Evolutionary conservation across 139 green algal genomes (phyloP), one percentile per base, ranked within the genome.

Genomic region (Edaphochlamys debaryana): DNA sequence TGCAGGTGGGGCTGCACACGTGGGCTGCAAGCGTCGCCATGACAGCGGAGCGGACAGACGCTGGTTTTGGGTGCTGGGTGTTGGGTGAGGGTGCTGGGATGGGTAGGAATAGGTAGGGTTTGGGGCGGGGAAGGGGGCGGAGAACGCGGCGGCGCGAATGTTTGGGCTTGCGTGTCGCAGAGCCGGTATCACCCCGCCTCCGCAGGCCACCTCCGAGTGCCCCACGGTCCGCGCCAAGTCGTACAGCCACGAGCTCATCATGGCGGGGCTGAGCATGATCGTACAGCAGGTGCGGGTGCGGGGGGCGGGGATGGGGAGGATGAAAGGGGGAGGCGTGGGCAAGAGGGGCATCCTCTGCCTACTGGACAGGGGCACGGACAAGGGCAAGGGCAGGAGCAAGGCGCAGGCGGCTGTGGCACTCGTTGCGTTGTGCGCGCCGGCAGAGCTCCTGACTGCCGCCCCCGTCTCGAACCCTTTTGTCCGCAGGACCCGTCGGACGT

Each of bases 221-320:
- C 8, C 60, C n/a, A 81, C 75, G 20, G 75, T 81, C 11, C 75
- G 75, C 8, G 11, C 75, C 40, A 81, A 81, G 75, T 60, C 75
- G 9, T 81, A 63, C 58, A 81, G 71, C 40, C 75, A 81, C 52
- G 75, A 81, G 75, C 62, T 81, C 40, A 22, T 81, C 40, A n/a
- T 81, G 40, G 62, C 62, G 38, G 75, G 75, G 8, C 30, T 81
- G n/a, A 34, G 60, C n/a, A 71, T 81, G 60, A 63, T 81, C 60
- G 75, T 81, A 60, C 75, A 81, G 58, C 75, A 81, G 75, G 75
- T 50, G 40, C 8, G 74, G 25, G 6, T 62, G 37, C 11, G 29
- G 34, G 52, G 41, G 29, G 70, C 6, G 4, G 45, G 40, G 69
- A 60, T 2, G 6, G n/a, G 23, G n/a, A 41, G 40, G 40, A 22